A percentile compares a stretch with the other conserved stretches of the same genome.
These are phyloP conservation scores for Mucor circinelloides DNA, from an alignment of 371 early-diverging fungal species.

Conservation along the genomic window DNA sequence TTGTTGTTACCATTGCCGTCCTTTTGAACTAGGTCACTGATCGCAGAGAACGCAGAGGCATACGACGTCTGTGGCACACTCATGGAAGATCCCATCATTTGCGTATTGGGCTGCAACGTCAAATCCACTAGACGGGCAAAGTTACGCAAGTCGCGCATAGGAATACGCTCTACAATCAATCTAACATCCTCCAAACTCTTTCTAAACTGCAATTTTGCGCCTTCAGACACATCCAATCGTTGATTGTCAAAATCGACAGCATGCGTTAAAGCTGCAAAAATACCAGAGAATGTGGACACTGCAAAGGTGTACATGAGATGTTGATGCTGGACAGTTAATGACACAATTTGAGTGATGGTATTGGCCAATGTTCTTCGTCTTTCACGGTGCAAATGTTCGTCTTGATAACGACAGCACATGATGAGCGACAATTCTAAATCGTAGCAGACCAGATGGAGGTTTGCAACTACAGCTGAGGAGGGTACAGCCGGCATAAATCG, in stretches of 20 bases:
- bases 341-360: conserved; percentile 45
- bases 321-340: conserved; percentile 36
- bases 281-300: conserved; percentile 39
- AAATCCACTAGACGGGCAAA: conserved; percentile 41
- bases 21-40: conserved; percentile 31
- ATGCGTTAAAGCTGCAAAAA: conserved; percentile 51
- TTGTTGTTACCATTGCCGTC: not conserved
- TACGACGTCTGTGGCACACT: conserved; percentile 4
- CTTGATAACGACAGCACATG: conserved; percentile 46
- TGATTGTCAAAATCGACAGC: conserved; percentile 45
- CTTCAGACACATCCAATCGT: conserved; percentile 28
- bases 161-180: conserved; percentile 27
- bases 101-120: conserved; percentile 31
- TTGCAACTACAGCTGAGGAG: conserved; percentile 32
- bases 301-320: conserved; percentile 43
- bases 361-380: conserved; percentile 41
- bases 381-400: conserved; percentile 38
- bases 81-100: conserved; percentile 4
- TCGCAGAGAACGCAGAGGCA: conserved; percentile 31
- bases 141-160: conserved; percentile 31
- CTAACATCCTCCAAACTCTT: conserved; percentile 40
- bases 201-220: conserved; percentile 44
- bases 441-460: conserved; percentile 40
- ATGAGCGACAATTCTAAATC: conserved; percentile 47
- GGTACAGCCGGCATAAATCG: conserved; percentile 25